Base-by-base conservation (phyloP, 2,329 filamentous ascomycete genomes). In the Colletotrichum chrysophilum region DNA sequence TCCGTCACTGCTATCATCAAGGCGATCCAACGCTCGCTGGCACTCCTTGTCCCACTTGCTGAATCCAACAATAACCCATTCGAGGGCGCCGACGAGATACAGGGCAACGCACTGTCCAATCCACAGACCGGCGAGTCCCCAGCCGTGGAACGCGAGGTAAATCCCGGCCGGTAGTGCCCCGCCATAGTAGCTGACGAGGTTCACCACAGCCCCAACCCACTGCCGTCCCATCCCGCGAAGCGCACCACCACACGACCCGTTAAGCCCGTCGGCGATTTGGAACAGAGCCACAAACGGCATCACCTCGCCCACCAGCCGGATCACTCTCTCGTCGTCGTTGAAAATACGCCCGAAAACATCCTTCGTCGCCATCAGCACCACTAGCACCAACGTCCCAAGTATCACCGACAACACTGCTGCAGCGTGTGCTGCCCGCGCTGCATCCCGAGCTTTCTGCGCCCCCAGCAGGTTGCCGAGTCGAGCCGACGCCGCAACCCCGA, bases 231-330 rank as follows among this genome's bases (percentile, higher is more conserved):
- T 97, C 0, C 95, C 96, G 78, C 95, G 86, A 16, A 98, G 85
- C 24, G 92, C 92, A 2, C 96, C 95, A 2, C 96, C 95, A 81
- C 95, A 98, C 75, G 92, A 94, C 2, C 95, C 95, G 80, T 97
- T 97, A 38, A 98, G 85, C 0, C 95, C 96, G 82, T 98, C 95
- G 0, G 95, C 95, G 75, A 98, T 96, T 86, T 98, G 95, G 84
- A 98, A 98, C 4, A 98, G 87, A 1, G 95, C 96, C 1, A 98
- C 95, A 79, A 93, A 96, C 1, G 96, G 96, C 88, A 98, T 93
- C 30, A 98, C 94, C 18, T 93, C 86, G 1, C 93, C 91, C 1
- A 96, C 96, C 1, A 98, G 90, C 10, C 82, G 86, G 58, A 97
- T 88, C 0, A 98, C 95, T 0, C 89, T 85, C 24, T 90, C 84